Conservation (phyloP, 2,329 filamentous ascomycete genomes). For the Trichoderma cornu-damae region DNA sequence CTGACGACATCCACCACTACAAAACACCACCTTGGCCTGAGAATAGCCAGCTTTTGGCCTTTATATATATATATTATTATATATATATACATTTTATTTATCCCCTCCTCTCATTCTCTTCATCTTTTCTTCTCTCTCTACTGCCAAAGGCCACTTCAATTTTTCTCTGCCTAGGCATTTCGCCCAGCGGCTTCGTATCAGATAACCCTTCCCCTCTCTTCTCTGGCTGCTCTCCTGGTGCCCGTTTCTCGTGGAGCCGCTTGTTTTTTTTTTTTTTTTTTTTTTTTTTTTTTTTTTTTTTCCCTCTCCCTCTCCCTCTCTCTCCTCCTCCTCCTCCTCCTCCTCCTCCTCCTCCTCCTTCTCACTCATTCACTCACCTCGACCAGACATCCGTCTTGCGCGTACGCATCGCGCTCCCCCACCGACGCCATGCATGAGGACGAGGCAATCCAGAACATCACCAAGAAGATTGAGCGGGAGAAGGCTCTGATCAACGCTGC, state of each 20-base stretch:
- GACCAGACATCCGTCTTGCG: slow-evolving; percentile 29
- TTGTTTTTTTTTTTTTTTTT: slow-evolving; percentile 15
- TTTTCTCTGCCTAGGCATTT: background rate
- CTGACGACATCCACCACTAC: slow-evolving; percentile 36
- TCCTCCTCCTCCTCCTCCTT: too few species aligned
- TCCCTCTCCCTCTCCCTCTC: slow-evolving; percentile 7
- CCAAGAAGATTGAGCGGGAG: slow-evolving; percentile 96
- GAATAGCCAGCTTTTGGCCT: background rate
- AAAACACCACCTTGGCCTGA: slow-evolving; percentile 22
- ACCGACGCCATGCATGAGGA: slow-evolving; percentile 56
- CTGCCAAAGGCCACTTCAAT: background rate
- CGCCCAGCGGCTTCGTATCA: slow-evolving; percentile 9
- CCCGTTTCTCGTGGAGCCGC: slow-evolving; percentile 7
- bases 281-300: slow-evolving; percentile 14
- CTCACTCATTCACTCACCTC: slow-evolving; percentile 13
- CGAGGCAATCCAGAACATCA: slow-evolving; percentile 69
- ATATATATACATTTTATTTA: too few species aligned
- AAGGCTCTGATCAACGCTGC: slow-evolving; percentile 91
- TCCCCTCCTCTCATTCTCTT: slow-evolving; percentile 12
- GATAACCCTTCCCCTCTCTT: background rate
- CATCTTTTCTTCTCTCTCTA: too few species aligned
- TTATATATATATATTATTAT: too few species aligned
- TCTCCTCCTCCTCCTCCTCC: slow-evolving; percentile 17
- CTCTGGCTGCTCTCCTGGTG: slow-evolving; percentile 2
- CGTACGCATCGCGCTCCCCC: slow-evolving; percentile 38